Conservation (phyloP, 2,329 filamentous ascomycete species). For the Davidsoniella eucalypti region DNA sequence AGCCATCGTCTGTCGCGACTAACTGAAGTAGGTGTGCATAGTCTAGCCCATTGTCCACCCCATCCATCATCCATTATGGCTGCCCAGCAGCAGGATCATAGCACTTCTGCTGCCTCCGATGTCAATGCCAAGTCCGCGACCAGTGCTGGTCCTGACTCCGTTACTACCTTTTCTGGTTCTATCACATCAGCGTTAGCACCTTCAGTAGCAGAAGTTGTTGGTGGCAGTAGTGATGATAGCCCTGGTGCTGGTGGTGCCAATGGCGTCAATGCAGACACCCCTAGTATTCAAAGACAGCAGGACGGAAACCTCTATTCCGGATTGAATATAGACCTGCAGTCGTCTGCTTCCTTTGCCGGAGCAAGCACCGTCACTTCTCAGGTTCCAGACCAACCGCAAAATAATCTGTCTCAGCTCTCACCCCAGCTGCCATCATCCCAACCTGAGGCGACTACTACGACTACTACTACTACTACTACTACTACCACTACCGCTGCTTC, state of each 20-base stretch:
- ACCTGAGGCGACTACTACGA: slow-evolving; percentile 22
- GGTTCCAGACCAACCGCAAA: neutral
- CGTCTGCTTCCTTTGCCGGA: neutral
- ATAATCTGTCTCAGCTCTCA: too few species aligned
- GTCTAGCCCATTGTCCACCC: neutral
- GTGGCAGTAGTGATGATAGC: too few species aligned
- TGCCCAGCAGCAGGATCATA: too few species aligned
- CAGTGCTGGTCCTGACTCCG: neutral
- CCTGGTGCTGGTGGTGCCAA: neutral
- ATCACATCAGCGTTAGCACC: too few species aligned
- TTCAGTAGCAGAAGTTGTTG: too few species aligned
- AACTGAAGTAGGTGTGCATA: too few species aligned
- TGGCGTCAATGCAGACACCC: too few species aligned
- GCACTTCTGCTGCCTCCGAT: neutral
- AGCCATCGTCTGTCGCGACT: too few species aligned
- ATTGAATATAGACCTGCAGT: slow-evolving; percentile 6
- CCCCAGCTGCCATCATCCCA: slow-evolving; percentile 18
- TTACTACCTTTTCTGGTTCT: too few species aligned
- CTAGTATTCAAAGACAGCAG: too few species aligned
- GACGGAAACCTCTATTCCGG: slow-evolving; percentile 2
- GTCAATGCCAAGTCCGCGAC: neutral
- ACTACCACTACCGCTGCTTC: slow-evolving; percentile 11
- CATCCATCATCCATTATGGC: neutral
- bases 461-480: slow-evolving; percentile 14
- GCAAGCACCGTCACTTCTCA: neutral